Evolutionary conservation across 139 green algal genomes (phyloP), one percentile per base, ranked within the genome.

Genomic region (Chlamydomonas incerta): DNA sequence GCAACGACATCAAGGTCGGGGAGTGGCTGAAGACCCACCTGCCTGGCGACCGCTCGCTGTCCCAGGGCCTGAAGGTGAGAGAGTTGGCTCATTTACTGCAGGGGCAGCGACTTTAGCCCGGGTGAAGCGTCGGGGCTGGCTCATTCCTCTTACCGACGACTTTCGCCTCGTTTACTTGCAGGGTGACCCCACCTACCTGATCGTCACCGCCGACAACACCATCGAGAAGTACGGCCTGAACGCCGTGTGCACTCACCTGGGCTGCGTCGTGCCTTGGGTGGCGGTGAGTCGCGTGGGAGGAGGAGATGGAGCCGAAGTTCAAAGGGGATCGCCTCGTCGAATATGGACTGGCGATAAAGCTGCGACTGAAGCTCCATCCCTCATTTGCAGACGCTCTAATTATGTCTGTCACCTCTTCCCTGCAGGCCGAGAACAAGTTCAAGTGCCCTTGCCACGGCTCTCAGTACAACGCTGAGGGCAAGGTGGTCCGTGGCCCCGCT

Each of bases 401-500:
- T n/a, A n/a, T n/a, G n/a, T n/a, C n/a, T n/a, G n/a, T n/a, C 52
- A 11, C 13, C 13, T 58, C 13, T 67, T 24, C 0, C 67, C 3
- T 83, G 72, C 90, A 96, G 90, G 96, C 95, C 63, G 97, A 99
- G 95, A 99, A 99, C 93, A 99, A 99, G 96, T 99, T 99, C 95
- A 98, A 97, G 93, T 99, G 98, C 96, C 98, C 98, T 34, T 99
- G 98, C 96, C 98, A 99, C 92, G 98, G 98, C 79, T 99, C 95
- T 52, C 98, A 99, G 91, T 99, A 99, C 94, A 97, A 99, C 91
- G 67, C 73, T 57, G 87, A 98, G 89, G 97, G 97, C 92, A 99
- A 98, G 94, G 94, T 98, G 47, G 91, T 99, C 62, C 95, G 97
- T 57, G 97, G 97, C 67, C 97, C 97, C 34, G 97, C 97, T 33